Base-by-base conservation (phyloP, 148 eudicot species). In the Silene conica region DNA sequence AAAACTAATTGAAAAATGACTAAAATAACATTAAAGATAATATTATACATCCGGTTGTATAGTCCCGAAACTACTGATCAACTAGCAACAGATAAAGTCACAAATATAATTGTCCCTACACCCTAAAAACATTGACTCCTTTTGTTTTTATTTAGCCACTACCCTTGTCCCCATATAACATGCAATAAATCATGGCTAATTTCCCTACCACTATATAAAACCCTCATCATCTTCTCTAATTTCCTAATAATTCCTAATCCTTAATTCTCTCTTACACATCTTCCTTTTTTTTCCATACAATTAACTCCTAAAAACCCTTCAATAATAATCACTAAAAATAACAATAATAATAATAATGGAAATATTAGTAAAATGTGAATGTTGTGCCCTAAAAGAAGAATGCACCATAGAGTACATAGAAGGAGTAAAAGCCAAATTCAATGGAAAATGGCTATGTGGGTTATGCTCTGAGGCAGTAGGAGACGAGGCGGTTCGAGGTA, bases 381-480 rank as follows among this genome's bases (percentile, higher is more conserved):
- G 96, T 41, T 90, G 96, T 77, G 92, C 91, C 48, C 46, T 90
- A 46, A 89, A 84, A 74, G 96, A 90, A 69, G 96, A 90, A 13
- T 90, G 96, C 80, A 90, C 96, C 8, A 79, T 67, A 54, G 91
- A 87, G 34, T 91, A 89, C 77, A 91, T 91, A 13, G 84, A 64
- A 8, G 82, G 80, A 6, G 90, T 91, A 34, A 87, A 89, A 76
- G 79, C 86, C 2, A 83, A 86, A n/a, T 91, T 91, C 67, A 83
- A 86, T 7, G 96, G 89, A 0, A 91, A 89, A 79, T 91, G 96
- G 93, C 84, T 91, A 8, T 91, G 96, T 57, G 96, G 96, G 72
- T 34, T 91, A 61, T 91, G 96, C 70, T 87, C 93, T 0, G 96
- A 89, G 63, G 93, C 93, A 0, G 96, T 91, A 0, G 79, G 86